Percentiles rank a stretch among this genome's conserved stretches.
These are phyloP conservation scores for Pleurotus giganteus DNA, from an alignment of 768 basidiomycete genomes.

Conservation along the genomic window DNA sequence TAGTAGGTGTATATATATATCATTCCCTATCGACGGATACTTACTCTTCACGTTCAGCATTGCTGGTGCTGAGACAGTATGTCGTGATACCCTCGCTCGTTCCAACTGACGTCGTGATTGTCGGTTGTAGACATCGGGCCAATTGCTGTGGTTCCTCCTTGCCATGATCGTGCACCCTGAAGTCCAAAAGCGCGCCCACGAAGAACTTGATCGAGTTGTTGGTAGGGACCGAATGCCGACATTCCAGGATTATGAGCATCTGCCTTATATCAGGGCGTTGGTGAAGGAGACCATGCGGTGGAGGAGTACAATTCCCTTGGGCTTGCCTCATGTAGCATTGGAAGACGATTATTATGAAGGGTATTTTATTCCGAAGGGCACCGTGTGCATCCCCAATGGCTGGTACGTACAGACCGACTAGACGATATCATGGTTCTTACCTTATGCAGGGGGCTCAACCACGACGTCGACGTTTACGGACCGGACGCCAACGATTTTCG, in stretches of 20 bases:
- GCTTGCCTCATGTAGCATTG: constrained; percentile 1
- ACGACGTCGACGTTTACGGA: background rate
- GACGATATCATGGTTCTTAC: background rate
- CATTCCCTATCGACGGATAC: background rate
- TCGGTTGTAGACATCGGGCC: constrained; percentile 7
- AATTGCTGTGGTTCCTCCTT: constrained; percentile 19
- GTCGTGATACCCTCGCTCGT: background rate
- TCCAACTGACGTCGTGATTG: background rate
- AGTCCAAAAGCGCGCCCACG: constrained; percentile 24
- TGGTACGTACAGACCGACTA: background rate
- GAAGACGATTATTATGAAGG: constrained; percentile 8
- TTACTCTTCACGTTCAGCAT: background rate
- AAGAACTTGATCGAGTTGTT: constrained; percentile 26
- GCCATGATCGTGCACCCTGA: constrained; percentile 27
- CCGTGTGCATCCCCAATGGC: background rate
- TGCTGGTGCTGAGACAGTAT: constrained; percentile 37
- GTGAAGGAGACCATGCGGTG: constrained; percentile 20
- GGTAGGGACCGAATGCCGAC: constrained; percentile 23
- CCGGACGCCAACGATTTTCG: background rate
- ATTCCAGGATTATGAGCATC: constrained; percentile 19
- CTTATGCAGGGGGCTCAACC: constrained; percentile 3
- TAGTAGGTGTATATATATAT: constrained; percentile 11
- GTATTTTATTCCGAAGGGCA: constrained; percentile 5
- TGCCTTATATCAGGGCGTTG: constrained; percentile 26
- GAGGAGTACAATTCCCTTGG: constrained; percentile 19